Evolutionary conservation across 768 basidiomycete genomes (phyloP).

Genomic region (Obba rivulosa): DNA sequence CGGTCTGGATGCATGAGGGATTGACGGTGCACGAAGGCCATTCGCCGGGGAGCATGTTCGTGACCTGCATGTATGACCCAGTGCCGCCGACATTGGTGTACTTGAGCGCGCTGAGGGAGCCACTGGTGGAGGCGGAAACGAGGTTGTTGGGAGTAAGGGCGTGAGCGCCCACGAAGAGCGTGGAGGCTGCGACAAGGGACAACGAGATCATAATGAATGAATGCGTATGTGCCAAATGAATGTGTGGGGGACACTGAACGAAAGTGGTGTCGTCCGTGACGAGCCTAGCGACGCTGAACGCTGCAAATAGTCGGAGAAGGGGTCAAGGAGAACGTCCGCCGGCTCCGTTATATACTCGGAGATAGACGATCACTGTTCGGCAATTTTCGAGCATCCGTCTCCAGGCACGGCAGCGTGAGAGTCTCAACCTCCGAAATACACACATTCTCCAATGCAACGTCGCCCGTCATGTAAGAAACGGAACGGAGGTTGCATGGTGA

Average conservation of each 20-base stretch:
- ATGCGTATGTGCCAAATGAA: conserved; percentile 1
- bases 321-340: background rate
- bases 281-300: conserved; percentile 2
- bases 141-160: conserved; percentile 17
- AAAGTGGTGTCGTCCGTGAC: conserved; percentile 6
- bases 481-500: too few species aligned
- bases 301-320: background rate
- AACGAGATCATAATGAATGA: conserved; percentile 3
- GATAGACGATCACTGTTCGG: background rate
- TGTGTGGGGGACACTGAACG: conserved; percentile 2
- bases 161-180: conserved; percentile 12
- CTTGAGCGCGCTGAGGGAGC: conserved; percentile 21
- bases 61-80: conserved; percentile 23
- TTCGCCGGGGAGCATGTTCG: conserved; percentile 21
- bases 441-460: too few species aligned
- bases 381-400: background rate
- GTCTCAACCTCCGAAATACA: conserved; percentile 14
- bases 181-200: conserved; percentile 7
- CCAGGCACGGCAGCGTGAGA: conserved; percentile 1
- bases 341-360: background rate
- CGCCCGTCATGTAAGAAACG: too few species aligned
- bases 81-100: conserved; percentile 23
- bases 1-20: conserved; percentile 17
- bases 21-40: conserved; percentile 21
- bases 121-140: conserved; percentile 10